These are phyloP conservation scores for Beauveria varroae DNA, from an alignment of 2,329 filamentous ascomycete genomes.

Conservation along the genomic window DNA sequence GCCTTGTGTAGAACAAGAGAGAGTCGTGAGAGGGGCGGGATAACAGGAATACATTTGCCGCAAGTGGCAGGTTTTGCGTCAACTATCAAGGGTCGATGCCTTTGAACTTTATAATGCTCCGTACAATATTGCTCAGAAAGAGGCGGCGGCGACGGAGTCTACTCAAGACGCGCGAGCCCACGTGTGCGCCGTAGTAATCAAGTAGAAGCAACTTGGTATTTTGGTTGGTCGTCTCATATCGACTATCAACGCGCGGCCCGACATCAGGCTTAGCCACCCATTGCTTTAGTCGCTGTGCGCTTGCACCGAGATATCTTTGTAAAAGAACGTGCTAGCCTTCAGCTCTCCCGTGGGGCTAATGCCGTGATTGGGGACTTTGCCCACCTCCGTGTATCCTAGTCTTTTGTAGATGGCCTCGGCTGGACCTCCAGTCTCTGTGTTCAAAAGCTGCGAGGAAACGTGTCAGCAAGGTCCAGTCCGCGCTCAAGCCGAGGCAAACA, in stretches of 20 bases:
- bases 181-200: neutral
- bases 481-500: slow-evolving; percentile 17
- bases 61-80: neutral
- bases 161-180: neutral
- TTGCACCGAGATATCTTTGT: slow-evolving; percentile 41
- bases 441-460: slow-evolving; percentile 35
- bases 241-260: too few relatives aligned
- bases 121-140: neutral
- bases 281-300: neutral
- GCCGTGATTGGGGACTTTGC: slow-evolving; percentile 47
- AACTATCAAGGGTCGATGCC: neutral
- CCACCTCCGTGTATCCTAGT: slow-evolving; percentile 49
- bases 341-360: slow-evolving; percentile 41
- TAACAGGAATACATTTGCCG: neutral
- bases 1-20: neutral
- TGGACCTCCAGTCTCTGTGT: slow-evolving; percentile 42
- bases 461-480: neutral
- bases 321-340: slow-evolving; percentile 49
- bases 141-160: neutral
- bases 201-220: neutral
- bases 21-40: neutral
- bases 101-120: neutral
- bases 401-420: slow-evolving; percentile 47
- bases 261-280: neutral
- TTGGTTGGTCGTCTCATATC: neutral